A percentile compares a stretch with the other conserved stretches of the same genome.
These are phyloP conservation scores for Penicillium diatomitis DNA, from an alignment of 495 filamentous ascomycete species.

Conservation along the genomic window DNA sequence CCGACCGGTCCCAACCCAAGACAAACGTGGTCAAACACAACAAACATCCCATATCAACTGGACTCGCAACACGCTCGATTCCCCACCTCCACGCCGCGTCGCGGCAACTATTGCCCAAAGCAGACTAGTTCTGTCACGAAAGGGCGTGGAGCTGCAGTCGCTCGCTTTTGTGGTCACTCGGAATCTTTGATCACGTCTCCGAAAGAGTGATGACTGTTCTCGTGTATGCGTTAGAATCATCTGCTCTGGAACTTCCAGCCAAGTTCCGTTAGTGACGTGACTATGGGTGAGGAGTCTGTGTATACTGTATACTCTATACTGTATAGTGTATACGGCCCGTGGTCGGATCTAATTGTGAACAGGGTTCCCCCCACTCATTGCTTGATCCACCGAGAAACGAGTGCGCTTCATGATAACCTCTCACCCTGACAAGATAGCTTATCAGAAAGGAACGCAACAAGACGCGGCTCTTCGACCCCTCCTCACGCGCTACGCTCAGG, in stretches of 20 bases:
- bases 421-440: too few species aligned
- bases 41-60: neutral
- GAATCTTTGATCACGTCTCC: neutral
- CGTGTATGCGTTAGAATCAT: too few species aligned
- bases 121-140: conserved; percentile 29
- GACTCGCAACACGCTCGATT: neutral
- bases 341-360: neutral
- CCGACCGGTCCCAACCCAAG: too few species aligned
- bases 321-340: neutral
- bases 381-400: too few species aligned
- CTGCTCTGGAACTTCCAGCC: neutral
- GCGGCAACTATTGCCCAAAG: conserved; percentile 8
- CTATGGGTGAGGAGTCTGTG: conserved; percentile 1
- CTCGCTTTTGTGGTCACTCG: conserved; percentile 3
- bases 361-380: too few species aligned
- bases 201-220: neutral
- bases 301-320: too few species aligned
- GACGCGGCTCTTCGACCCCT: too few species aligned
- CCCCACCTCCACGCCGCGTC: neutral
- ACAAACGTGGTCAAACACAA: neutral
- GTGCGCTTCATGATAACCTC: too few species aligned
- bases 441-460: too few species aligned
- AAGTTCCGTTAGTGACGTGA: conserved; percentile 3
- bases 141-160: conserved; percentile 24
- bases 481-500: too few species aligned